Base-by-base conservation (phyloP, 257 asterid genomes). In the Rhazya stricta region DNA sequence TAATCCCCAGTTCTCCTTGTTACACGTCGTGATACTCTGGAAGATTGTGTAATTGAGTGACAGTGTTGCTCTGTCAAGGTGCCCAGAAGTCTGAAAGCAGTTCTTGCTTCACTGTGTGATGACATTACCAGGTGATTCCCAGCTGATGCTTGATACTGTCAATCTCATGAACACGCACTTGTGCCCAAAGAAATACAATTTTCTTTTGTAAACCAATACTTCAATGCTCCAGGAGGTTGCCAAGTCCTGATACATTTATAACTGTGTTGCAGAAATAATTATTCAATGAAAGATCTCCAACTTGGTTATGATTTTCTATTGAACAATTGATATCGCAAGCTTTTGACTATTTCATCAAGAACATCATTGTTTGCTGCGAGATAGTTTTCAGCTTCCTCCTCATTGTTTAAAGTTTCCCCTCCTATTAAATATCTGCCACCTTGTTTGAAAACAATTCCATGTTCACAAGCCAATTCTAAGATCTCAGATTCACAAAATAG, bases 391-490 rank as follows among this genome's bases (percentile, higher is more conserved):
- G 89, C 90, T 53, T 91, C 98, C 76, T 83, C 91, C 80, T 85
- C 77, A 48, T 83, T 76, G 68, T 86, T 84, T 73, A 91, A 56
- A 69, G 80, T 71, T 84, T 73, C 79, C 63, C 97, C 96, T 76
- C 84, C 87, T 36, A 92, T 82, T 79, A 79, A 81, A 82, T 87
- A 95, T 72, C 76, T 51, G 71, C 83, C 80, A 71, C 96, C 87
- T 56, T 86, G 96, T 45, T 82, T 77, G 79, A 81, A 86, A 54
- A 95, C 78, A 72, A 89, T 84, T 69, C 97, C 98, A 80, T 87
- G 91, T 77, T 91, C 96, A 79, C 96, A 88, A 58, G 91, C 99
- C 88, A 95, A 79, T 72, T 92, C 97, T 86, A 95, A 86, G 74
- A 91, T 85, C 84, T 95, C 99, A 45, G 86, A 66, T 56, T 78